Evolutionary conservation across 768 basidiomycete species (phyloP), one percentile per base, ranked within the genome.

Genomic region (Mycena vitilis): DNA sequence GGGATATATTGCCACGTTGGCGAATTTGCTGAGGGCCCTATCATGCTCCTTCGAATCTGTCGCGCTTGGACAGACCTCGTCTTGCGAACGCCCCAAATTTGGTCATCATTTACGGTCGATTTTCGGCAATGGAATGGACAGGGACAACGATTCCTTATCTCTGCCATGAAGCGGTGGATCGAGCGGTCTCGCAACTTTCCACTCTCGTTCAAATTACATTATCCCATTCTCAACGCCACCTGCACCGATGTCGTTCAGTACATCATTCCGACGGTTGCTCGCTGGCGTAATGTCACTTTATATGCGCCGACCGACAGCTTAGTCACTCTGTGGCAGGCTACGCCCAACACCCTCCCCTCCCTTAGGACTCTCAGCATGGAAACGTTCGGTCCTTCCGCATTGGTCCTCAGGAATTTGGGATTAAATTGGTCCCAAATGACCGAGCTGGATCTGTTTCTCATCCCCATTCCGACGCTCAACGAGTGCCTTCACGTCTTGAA

Each of bases 31-130:
- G 78, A 79, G 55, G 80, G 79, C 0, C 85, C 86, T 20, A 66
- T 83, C 38, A 53, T 83, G 9, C 68, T 87, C 23, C 76, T 81
- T 22, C 74, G 74, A 45, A 81, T 88, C 16, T 85, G 83, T 67
- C 75, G 74, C 3, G 65, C 76, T 4, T 88, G 87, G 87, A 81
- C 80, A 67, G 62, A 74, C 5, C 62, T 87, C 16, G 81, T 77
- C 30, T 55, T 78, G 18, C 73, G 75, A 9, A 83, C 82, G 0
- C 84, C 87, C 11, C 78, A 77, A 60, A 74, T 88, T 30, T 88
- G 87, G 87, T 81, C 82, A 16, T 80, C 82, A 1, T 83, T 88
- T 62, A 74, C 78, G 61, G 69, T 85, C 66, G 75, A 80, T 23
- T 68, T 81, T 37, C 59, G 69, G 23, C 51, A 47, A 22, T 37